Percentiles rank a stretch among this genome's conserved stretches.
Evolutionary conservation across 1,284 basidiomycete genomes (phyloP).

Genomic region (Xerocomus subilludens): DNA sequence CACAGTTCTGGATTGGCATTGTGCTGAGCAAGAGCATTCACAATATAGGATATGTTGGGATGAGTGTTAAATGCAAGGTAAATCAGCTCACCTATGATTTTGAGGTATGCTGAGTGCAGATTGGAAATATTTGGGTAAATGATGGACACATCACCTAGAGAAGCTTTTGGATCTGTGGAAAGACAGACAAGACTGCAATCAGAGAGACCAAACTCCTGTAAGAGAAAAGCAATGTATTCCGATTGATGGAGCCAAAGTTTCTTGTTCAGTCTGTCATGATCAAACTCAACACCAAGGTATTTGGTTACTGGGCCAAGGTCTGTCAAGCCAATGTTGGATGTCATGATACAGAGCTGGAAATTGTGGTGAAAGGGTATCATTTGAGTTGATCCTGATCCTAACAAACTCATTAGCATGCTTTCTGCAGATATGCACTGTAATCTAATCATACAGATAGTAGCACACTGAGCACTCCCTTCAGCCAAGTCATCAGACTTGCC

Average conservation of each 20-base stretch:
- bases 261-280: too few relatives aligned
- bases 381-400: too few relatives aligned
- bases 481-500: too few relatives aligned
- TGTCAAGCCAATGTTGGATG: not conserved
- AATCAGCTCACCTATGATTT: constrained; percentile 5
- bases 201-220: not conserved
- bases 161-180: not conserved
- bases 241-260: constrained; percentile 15
- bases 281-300: not conserved
- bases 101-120: not conserved
- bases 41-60: constrained; percentile 7
- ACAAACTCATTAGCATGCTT: too few relatives aligned
- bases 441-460: too few relatives aligned
- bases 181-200: not conserved
- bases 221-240: constrained; percentile 5
- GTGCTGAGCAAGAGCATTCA: constrained; percentile 6
- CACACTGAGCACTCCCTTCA: too few relatives aligned
- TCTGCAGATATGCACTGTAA: too few relatives aligned
- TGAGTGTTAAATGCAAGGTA: not conserved
- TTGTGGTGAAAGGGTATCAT: too few relatives aligned
- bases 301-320: too few relatives aligned
- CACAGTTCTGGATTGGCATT: not conserved
- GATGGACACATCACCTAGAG: not conserved
- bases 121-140: not conserved
- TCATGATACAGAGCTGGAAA: too few relatives aligned